Base-by-base conservation (phyloP, 805 yeast species). In the Debaryomyces hansenii region DNA sequence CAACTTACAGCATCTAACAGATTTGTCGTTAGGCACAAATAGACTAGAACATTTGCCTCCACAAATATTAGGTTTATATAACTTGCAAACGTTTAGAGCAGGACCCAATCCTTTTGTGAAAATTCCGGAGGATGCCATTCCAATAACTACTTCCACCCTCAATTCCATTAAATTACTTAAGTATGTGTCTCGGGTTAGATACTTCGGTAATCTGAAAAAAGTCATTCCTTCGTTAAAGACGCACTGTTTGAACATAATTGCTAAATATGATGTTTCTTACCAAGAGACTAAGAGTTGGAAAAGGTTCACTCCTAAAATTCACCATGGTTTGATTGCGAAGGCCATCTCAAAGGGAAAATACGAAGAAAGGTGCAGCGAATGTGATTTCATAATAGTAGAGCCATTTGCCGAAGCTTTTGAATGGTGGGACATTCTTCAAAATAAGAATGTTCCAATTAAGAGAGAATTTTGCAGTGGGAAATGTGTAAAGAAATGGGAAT, bases 381-480 rank as follows among this genome's bases (percentile, higher is more conserved):
- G 88, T 59, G 61, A 68, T 6, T 47, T 60, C 4, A 65, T 74
- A n/a, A 67, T 77, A 3, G 75, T 81, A 5, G 83, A 81, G 45
- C 79, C 84, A 2, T 70, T 74, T 11, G 87, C 86, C 0, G 84
- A 82, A 53, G 71, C 77, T 1, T 57, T 76, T 49, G 87, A 83
- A 57, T 83, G 87, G 87, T 83, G 88, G 87, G 83, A 83, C 53
- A 69, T 81, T 40, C 68, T 77, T 41, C 74, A 69, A 33, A 76
- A 82, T 46, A 68, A 63, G 32, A 58, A 69, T 31, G 62, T 82
- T 3, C 87, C 88, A 0, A 68, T 83, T 21, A 74, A 77, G 54
- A 64, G 79, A 34, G 75, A 75, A 48, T 83, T 83, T 51, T 83
- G 87, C 52, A 69, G 78, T 48, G 80, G 79, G 1, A 56, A 63